Conservation (phyloP, 2,329 filamentous ascomycete genomes). For the Drechslera avenae region DNA sequence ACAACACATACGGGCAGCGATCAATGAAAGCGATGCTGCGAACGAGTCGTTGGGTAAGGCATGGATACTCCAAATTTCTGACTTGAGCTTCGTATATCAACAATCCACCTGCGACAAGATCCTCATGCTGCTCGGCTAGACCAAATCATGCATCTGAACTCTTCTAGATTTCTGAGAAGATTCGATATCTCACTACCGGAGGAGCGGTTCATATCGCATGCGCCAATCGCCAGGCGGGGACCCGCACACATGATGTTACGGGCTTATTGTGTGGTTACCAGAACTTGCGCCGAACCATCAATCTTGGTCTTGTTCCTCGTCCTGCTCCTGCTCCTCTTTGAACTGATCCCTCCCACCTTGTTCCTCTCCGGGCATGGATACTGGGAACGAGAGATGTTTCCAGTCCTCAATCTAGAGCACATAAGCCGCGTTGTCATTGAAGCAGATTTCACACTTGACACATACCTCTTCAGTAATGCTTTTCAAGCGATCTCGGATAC, state of each 20-base stretch:
- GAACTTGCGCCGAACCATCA: conserved; percentile 8
- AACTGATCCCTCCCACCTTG: conserved; percentile 20
- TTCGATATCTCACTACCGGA: no score
- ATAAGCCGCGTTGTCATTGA: neutral
- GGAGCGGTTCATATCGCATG: neutral
- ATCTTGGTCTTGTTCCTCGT: conserved; percentile 34
- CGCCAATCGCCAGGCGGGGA: neutral
- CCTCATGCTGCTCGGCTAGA: no score
- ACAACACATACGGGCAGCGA: no score
- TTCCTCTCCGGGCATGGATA: conserved; percentile 27
- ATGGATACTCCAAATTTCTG: no score
- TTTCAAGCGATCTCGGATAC: conserved; percentile 84
- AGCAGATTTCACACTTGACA: neutral
- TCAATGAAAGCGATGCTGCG: no score
- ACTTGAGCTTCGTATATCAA: no score
- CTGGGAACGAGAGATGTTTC: conserved; percentile 34
- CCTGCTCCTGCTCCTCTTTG: conserved; percentile 27
- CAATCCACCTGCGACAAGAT: no score
- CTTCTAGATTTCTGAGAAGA: no score
- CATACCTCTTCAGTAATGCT: conserved; percentile 88
- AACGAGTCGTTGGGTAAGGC: no score
- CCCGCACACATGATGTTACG: neutral
- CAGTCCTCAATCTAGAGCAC: conserved; percentile 31
- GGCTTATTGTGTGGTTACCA: neutral
- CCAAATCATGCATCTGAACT: no score